Conservation (phyloP, 345 rosid genomes). For the Corymbia maculata region DNA sequence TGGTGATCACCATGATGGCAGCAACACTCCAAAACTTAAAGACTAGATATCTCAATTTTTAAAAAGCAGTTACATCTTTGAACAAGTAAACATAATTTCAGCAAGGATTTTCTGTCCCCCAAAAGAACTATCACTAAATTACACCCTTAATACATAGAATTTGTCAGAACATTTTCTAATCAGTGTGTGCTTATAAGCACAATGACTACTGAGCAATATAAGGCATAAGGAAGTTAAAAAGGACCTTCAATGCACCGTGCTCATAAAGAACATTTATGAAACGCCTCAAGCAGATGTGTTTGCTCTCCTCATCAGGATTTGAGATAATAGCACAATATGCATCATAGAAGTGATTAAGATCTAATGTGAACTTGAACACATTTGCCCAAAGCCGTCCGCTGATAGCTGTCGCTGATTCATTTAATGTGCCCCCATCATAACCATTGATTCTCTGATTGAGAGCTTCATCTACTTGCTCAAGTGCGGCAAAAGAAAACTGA, state of each 20-base stretch:
- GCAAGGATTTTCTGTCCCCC: background rate
- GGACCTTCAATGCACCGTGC: slow-evolving; percentile 78
- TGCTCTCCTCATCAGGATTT: slow-evolving; percentile 97
- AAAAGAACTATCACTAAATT: background rate
- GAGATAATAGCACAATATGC: slow-evolving; percentile 97
- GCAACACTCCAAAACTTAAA: background rate
- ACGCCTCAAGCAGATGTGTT: slow-evolving; percentile 88
- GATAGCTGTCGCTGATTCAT: slow-evolving; percentile 41
- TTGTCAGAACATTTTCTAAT: background rate
- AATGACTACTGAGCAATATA: background rate
- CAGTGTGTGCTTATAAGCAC: background rate
- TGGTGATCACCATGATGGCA: background rate
- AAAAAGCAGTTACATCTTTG: background rate
- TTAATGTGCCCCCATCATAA: slow-evolving; percentile 14
- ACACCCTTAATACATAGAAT: background rate
- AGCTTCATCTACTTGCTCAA: slow-evolving; percentile 97
- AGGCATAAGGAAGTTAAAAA: background rate
- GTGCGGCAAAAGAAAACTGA: slow-evolving; percentile 95
- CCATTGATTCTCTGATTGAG: slow-evolving; percentile 23
- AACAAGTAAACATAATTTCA: background rate
- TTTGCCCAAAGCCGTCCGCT: slow-evolving; percentile 96
- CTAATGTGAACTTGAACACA: slow-evolving; percentile 84
- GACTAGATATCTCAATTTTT: background rate
- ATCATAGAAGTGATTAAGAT: slow-evolving; percentile 74
- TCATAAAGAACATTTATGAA: slow-evolving; percentile 83